A percentile compares a stretch with the other conserved stretches of the same genome.
Conservation (phyloP, 2,329 filamentous ascomycete species). For the Ceratocystis destructans region DNA sequence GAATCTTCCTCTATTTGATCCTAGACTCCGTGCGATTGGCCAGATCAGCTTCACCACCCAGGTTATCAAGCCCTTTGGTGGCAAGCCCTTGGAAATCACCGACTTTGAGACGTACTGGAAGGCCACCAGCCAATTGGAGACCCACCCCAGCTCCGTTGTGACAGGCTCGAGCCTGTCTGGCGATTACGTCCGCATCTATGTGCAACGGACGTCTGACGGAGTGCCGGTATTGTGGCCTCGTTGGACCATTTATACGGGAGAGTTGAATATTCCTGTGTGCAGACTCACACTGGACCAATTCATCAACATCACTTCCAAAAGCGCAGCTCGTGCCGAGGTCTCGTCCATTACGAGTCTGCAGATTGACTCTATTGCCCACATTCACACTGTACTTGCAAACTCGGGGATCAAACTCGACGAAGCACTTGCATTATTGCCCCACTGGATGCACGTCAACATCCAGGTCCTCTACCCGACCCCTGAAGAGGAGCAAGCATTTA, state of each 20-base stretch:
- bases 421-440: conserved; percentile 59
- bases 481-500: conserved; percentile 55
- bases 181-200: conserved; percentile 84
- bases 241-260: conserved; percentile 65
- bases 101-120: conserved; percentile 99
- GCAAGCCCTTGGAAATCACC: conserved; percentile 85
- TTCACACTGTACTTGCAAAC: conserved; percentile 58
- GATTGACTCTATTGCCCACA: conserved; percentile 43
- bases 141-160: conserved; percentile 68
- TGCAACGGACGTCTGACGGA: conserved; percentile 81
- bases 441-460: conserved; percentile 77
- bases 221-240: conserved; percentile 76
- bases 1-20: conserved; percentile 83
- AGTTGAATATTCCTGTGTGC: conserved; percentile 68
- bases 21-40: conserved; percentile 77
- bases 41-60: conserved; percentile 90
- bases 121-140: conserved; percentile 76
- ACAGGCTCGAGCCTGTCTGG: conserved; percentile 91
- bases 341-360: conserved; percentile 33
- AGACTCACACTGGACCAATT: conserved; percentile 66
- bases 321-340: conserved; percentile 33
- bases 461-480: conserved; percentile 75
- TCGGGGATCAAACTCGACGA: conserved; percentile 71
- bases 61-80: conserved; percentile 90
- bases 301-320: conserved; percentile 35